These are phyloP conservation scores for Phytomonas sp. DNA, from an alignment of 208 protist genomes.

Conservation along the genomic window DNA sequence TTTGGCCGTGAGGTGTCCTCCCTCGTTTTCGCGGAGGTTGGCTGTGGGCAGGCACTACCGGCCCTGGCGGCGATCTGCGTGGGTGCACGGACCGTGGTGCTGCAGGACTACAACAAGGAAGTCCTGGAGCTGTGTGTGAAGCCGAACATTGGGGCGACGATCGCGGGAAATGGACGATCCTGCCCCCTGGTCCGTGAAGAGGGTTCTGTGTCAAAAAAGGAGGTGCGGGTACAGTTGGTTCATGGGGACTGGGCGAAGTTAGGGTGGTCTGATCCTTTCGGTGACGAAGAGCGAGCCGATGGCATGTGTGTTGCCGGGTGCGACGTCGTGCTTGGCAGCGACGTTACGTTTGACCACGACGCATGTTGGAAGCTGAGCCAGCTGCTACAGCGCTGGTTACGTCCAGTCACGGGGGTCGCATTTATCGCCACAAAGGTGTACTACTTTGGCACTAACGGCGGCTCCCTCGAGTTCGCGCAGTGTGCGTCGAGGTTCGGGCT, in stretches of 20 bases:
- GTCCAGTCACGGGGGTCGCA: constrained; percentile 27
- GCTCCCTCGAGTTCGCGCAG: constrained; percentile 43
- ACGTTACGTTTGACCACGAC: constrained; percentile 82
- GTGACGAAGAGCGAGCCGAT: not conserved
- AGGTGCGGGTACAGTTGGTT: constrained; percentile 42
- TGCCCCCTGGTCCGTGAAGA: not conserved
- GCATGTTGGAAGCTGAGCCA: constrained; percentile 64
- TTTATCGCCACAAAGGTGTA: constrained; percentile 83
- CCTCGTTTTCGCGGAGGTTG: constrained; percentile 56
- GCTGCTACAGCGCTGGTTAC: constrained; percentile 56
- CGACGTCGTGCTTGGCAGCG: constrained; percentile 64
- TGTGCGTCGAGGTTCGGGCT: constrained; percentile 26
- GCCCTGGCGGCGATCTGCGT: constrained; percentile 52
- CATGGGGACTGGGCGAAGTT: constrained; percentile 71
- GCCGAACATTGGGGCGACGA: constrained; percentile 69
- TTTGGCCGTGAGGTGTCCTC: constrained; percentile 4
- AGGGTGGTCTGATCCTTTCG: constrained; percentile 17
- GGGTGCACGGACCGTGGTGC: constrained; percentile 43
- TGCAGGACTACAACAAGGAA: constrained; percentile 86
- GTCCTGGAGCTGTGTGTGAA: constrained; percentile 64
- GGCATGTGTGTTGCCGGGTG: constrained; percentile 5
- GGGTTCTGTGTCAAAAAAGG: not conserved
- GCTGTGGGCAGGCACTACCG: constrained; percentile 73
- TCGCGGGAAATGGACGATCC: constrained; percentile 11
- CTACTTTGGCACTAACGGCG: constrained; percentile 87